phyloP scores from a whole-genome alignment of 108 stramenopile species.

The Cyclotella atomus region DNA sequence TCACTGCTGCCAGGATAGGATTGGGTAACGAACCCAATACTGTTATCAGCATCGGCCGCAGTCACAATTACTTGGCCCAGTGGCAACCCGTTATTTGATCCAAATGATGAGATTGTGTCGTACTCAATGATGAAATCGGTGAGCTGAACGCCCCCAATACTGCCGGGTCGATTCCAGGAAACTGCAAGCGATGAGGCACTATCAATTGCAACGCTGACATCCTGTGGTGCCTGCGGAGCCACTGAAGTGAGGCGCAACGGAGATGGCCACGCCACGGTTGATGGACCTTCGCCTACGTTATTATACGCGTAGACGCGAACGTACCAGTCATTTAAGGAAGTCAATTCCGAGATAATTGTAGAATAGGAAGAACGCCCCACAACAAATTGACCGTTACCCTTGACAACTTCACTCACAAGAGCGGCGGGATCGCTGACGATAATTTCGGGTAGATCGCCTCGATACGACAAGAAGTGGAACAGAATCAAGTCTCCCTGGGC shows the following conservation, averaged over 20 bases:
- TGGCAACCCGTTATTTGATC: conserved; percentile 37
- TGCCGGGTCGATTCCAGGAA: conserved; percentile 62
- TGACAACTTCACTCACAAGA: conserved; percentile 40
- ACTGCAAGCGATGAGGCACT: conserved; percentile 47
- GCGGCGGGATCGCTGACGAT: conserved; percentile 32
- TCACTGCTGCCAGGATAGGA: conserved; percentile 36
- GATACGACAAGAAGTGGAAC: conserved; percentile 41
- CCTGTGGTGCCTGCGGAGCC: conserved; percentile 47
- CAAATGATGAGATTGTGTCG: conserved; percentile 52
- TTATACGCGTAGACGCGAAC: conserved; percentile 86
- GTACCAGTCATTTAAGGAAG: conserved; percentile 63
- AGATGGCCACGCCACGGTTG: conserved; percentile 44
- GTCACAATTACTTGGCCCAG: conserved; percentile 30
- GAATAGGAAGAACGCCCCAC: conserved; percentile 51
- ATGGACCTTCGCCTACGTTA: conserved; percentile 62
- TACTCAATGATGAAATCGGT: conserved; percentile 49
- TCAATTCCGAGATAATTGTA: conserved; percentile 48
- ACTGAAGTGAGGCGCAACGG: conserved; percentile 38
- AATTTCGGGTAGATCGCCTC: conserved; percentile 51
- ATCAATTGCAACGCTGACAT: conserved; percentile 39
- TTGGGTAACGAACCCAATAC: conserved; percentile 36
- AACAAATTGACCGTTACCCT: conserved; percentile 53
- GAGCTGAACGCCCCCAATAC: conserved; percentile 49
- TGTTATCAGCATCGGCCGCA: conserved; percentile 35
- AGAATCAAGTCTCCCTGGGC: conserved; percentile 30